Evolutionary conservation across 441 rosid genomes (phyloP).

Genomic region (Erysimum cheiri): DNA sequence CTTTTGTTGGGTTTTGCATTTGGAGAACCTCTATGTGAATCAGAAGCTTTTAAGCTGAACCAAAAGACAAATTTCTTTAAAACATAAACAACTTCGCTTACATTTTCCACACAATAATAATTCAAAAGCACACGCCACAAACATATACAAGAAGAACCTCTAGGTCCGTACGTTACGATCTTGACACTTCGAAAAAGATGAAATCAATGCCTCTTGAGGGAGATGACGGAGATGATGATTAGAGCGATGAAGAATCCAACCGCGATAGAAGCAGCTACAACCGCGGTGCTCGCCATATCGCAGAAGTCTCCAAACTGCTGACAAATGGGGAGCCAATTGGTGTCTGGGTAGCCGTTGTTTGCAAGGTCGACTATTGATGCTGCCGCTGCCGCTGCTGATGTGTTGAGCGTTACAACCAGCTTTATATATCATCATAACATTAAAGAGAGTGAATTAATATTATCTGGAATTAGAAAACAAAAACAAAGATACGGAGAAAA

Average conservation of each 20-base stretch:
- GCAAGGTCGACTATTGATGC: slow-evolving; percentile 82
- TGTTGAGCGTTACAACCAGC: slow-evolving; percentile 66
- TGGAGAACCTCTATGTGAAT: slow-evolving; percentile 24
- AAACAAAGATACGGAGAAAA: not conserved
- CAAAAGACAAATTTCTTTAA: not conserved
- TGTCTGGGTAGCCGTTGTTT: slow-evolving; percentile 74
- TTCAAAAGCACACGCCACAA: slow-evolving; percentile 26
- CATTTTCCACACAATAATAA: slow-evolving; percentile 37
- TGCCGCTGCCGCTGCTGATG: slow-evolving; percentile 62
- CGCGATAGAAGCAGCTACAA: slow-evolving; percentile 66
- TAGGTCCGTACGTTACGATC: not conserved
- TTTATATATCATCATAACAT: slow-evolving; percentile 32
- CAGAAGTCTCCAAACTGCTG: slow-evolving; percentile 86
- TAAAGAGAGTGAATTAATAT: not conserved
- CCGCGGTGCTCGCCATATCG: slow-evolving; percentile 70
- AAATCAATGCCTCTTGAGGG: slow-evolving; percentile 55
- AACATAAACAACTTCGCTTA: slow-evolving; percentile 21
- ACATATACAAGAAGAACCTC: slow-evolving; percentile 12
- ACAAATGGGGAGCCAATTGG: slow-evolving; percentile 89
- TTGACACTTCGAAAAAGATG: not conserved
- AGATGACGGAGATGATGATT: slow-evolving; percentile 64
- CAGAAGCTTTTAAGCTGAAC: not conserved
- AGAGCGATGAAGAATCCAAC: slow-evolving; percentile 53
- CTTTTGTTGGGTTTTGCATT: slow-evolving; percentile 45
- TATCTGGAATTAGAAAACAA: too few relatives aligned